Evolutionary conservation across 345 rosid genomes (phyloP).

Genomic region (Garcia nutans): DNA sequence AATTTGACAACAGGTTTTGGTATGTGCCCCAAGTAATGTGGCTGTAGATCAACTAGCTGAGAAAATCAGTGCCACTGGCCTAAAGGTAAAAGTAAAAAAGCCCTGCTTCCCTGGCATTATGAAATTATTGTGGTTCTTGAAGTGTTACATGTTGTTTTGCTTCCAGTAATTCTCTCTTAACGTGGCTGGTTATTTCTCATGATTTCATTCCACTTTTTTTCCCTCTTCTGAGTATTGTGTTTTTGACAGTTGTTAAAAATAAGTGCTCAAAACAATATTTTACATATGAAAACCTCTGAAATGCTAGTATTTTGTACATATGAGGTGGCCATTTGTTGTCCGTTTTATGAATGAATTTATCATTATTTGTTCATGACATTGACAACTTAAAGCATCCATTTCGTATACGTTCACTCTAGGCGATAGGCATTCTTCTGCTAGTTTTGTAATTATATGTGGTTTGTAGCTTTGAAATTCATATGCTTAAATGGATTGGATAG

Average conservation of each 20-base stretch:
- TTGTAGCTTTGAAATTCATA: not conserved
- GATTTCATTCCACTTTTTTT: not conserved
- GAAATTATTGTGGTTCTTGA: not conserved
- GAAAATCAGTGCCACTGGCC: slow-evolving; percentile 97
- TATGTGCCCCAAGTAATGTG: slow-evolving; percentile 98
- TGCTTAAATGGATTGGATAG: not conserved
- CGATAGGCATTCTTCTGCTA: too few species aligned
- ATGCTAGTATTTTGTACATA: not conserved
- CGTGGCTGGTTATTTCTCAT: not conserved
- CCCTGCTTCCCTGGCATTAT: not conserved
- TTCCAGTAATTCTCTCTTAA: not conserved
- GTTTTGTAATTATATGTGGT: not conserved
- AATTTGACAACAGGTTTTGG: slow-evolving; percentile 65
- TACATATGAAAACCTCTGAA: not conserved
- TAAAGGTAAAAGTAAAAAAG: slow-evolving; percentile 55
- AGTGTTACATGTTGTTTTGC: not conserved
- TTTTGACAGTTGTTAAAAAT: not conserved
- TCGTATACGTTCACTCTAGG: not conserved
- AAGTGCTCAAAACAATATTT: not conserved
- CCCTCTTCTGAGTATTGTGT: not conserved
- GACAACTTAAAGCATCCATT: not conserved
- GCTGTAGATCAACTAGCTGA: slow-evolving; percentile 99
- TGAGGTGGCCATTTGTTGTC: not conserved
- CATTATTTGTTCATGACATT: not conserved
- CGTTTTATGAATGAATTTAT: not conserved